Conservation (phyloP, 768 basidiomycete species). For the Amanita exitialis region DNA sequence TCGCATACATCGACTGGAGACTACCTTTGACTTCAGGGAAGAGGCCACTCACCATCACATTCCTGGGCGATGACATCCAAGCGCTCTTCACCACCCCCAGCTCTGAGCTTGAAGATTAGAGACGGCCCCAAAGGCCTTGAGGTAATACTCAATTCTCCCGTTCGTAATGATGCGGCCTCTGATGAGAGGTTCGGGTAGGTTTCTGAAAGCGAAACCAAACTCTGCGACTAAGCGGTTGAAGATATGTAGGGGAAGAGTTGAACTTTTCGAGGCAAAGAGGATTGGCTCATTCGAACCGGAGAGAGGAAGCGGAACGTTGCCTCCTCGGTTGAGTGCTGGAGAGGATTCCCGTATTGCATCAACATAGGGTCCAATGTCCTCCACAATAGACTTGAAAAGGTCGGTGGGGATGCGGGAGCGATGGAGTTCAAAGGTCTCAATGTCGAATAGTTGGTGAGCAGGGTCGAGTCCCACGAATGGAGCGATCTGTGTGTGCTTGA, state of each 20-base stretch:
- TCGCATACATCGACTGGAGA: not conserved
- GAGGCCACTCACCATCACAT: not conserved
- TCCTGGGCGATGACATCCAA: conserved; percentile 5
- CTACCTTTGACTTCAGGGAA: not conserved
- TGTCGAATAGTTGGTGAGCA: conserved; percentile 6
- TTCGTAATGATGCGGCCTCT: conserved; percentile 9
- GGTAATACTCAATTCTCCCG: conserved; percentile 11
- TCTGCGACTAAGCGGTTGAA: conserved; percentile 12
- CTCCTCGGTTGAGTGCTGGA: conserved; percentile 11
- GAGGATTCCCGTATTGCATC: conserved; percentile 12
- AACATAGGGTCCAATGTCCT: conserved; percentile 13
- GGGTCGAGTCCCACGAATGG: conserved; percentile 11
- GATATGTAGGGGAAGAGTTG: conserved; percentile 7
- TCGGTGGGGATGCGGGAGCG: conserved; percentile 14
- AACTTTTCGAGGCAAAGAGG: too few relatives aligned
- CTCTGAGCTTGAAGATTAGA: conserved; percentile 9
- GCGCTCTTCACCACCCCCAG: conserved; percentile 6
- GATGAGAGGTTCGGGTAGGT: conserved; percentile 11
- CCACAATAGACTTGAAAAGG: conserved; percentile 12
- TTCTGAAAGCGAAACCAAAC: conserved; percentile 10
- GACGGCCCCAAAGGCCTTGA: conserved; percentile 11
- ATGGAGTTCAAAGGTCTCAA: conserved; percentile 11
- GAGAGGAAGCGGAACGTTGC: conserved; percentile 12
- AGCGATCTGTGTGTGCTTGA: conserved; percentile 8
- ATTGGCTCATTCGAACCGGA: conserved; percentile 6